phyloP scores from a whole-genome alignment of 352 stramenopile species.

The Phytopythium oedochilum region DNA sequence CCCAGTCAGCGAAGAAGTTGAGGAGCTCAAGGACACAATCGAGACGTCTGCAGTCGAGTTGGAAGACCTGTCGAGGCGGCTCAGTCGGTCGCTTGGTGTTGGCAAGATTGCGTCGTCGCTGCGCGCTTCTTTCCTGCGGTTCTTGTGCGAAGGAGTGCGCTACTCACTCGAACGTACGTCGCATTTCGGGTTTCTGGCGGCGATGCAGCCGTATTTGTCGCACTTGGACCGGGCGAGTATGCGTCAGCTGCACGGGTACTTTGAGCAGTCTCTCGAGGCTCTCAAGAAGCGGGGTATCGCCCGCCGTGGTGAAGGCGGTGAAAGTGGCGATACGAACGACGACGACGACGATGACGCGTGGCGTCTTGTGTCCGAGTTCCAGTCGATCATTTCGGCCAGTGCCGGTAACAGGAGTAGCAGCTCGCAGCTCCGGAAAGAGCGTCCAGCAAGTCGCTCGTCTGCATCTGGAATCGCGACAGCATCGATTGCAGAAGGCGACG shows the following conservation, averaged over 20 bases:
- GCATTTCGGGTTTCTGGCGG: slow-evolving; percentile 70
- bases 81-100: slow-evolving; percentile 79
- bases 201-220: slow-evolving; percentile 63
- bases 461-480: slow-evolving; percentile 23
- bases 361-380: slow-evolving; percentile 67
- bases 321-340: slow-evolving; percentile 9
- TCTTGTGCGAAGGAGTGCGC: slow-evolving; percentile 77
- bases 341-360: slow-evolving; percentile 47
- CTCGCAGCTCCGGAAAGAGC: slow-evolving; percentile 21
- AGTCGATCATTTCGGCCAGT: slow-evolving; percentile 27
- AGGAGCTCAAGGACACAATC: slow-evolving; percentile 58
- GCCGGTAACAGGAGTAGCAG: slow-evolving; percentile 7
- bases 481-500: slow-evolving; percentile 27
- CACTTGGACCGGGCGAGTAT: slow-evolving; percentile 62
- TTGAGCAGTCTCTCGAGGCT: slow-evolving; percentile 49
- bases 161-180: slow-evolving; percentile 50
- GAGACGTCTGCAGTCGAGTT: slow-evolving; percentile 41
- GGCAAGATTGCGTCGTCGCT: slow-evolving; percentile 64
- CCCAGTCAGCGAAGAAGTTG: slow-evolving; percentile 27
- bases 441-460: slow-evolving; percentile 27
- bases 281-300: slow-evolving; percentile 11
- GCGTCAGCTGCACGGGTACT: slow-evolving; percentile 65
- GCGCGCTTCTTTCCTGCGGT: slow-evolving; percentile 72
- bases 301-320: neutral
- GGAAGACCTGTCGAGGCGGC: slow-evolving; percentile 70